phyloP scores from a whole-genome alignment of 352 stramenopile genomes.

The Peronospora tabacina region DNA sequence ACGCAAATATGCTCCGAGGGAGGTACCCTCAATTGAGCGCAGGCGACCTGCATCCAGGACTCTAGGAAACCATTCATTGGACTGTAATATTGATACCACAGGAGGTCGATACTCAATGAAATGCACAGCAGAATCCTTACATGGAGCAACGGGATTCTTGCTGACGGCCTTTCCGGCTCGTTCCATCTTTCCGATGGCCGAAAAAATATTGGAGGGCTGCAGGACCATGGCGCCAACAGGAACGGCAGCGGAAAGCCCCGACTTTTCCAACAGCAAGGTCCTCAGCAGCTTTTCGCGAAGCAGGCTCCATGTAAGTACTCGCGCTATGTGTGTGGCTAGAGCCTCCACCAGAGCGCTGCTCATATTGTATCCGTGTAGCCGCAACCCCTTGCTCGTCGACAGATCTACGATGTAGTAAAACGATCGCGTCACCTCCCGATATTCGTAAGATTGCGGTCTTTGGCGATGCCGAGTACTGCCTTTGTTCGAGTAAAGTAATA shows the following conservation, averaged over 20 bases:
- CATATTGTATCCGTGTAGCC: constrained; percentile 76
- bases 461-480: constrained; percentile 17
- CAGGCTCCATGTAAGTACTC: constrained; percentile 63
- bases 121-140: constrained; percentile 47
- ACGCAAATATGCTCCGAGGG: constrained; percentile 48
- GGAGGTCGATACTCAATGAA: constrained; percentile 53
- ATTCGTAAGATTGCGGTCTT: constrained; percentile 6
- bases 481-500: constrained; percentile 41
- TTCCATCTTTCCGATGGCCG: constrained; percentile 22
- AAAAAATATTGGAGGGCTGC: constrained; percentile 51
- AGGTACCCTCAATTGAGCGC: constrained; percentile 39
- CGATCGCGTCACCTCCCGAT: constrained; percentile 34
- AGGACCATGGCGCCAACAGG: constrained; percentile 44
- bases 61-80: constrained; percentile 36
- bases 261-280: constrained; percentile 53
- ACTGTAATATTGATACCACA: constrained; percentile 38
- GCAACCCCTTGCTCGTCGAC: constrained; percentile 46
- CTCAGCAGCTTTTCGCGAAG: constrained; percentile 58
- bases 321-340: constrained; percentile 42
- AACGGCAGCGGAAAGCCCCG: constrained; percentile 37
- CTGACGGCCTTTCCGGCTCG: constrained; percentile 30
- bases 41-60: constrained; percentile 38
- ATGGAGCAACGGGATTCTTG: constrained; percentile 27
- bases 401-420: constrained; percentile 75
- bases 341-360: constrained; percentile 50